Conservation (phyloP, 73 alveolate species). For the Stentor roeselii region DNA sequence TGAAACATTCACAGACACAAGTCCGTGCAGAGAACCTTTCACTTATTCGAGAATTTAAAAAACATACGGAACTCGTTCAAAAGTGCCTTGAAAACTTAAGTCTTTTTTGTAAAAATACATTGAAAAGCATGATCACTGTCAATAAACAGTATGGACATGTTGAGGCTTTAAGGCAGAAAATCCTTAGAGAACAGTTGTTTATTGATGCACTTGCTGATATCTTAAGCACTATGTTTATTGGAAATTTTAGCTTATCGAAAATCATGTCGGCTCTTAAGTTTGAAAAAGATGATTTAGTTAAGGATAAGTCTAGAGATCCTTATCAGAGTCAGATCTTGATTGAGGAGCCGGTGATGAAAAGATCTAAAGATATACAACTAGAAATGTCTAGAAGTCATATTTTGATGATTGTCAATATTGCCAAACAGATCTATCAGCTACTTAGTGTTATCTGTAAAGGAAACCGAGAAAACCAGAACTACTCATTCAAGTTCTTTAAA, state of each 20-base stretch:
- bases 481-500: neutral
- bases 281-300: neutral
- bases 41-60: slow-evolving; percentile 8
- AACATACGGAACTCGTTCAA: neutral
- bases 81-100: neutral
- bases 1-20: neutral
- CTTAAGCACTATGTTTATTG: neutral
- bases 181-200: slow-evolving; percentile 27
- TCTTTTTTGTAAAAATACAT: slow-evolving; percentile 17
- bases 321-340: too few relatives aligned
- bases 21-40: neutral
- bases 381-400: neutral
- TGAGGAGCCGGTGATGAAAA: neutral
- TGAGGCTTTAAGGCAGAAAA: neutral
- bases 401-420: neutral
- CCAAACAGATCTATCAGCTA: slow-evolving; percentile 20
- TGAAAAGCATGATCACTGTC: neutral
- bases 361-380: neutral
- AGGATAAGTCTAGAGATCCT: too few relatives aligned
- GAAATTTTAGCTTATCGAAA: slow-evolving; percentile 3
- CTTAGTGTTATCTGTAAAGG: neutral
- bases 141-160: slow-evolving; percentile 13
- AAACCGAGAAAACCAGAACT: slow-evolving; percentile 23
- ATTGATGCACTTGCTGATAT: slow-evolving; percentile 13
- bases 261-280: neutral